Percentiles rank a stretch among this genome's conserved stretches.
phyloP scores from a whole-genome alignment of 306 rosid species.

The Cyclanthera cordifolia region DNA sequence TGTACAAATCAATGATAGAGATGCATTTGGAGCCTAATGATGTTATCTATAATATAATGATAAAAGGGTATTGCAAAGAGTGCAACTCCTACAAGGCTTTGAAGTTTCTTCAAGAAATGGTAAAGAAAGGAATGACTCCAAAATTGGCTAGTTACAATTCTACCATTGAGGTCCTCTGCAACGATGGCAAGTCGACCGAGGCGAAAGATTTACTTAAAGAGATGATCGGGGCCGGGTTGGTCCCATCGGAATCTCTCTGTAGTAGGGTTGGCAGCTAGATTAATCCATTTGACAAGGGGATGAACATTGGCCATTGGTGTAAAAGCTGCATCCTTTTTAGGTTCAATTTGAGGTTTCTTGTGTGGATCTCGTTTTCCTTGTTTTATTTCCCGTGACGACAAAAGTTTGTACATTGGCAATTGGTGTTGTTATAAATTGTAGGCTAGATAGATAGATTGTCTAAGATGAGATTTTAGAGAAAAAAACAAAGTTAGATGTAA shows the following conservation, averaged over 20 bases:
- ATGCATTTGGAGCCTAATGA: slow-evolving; percentile 39
- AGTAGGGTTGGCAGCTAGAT: neutral
- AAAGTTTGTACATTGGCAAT: too few species aligned
- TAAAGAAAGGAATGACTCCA: slow-evolving; percentile 42
- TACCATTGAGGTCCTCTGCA: slow-evolving; percentile 46
- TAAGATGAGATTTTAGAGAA: too few species aligned
- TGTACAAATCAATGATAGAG: slow-evolving; percentile 41
- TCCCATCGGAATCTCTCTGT: slow-evolving; percentile 1
- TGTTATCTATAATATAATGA: slow-evolving; percentile 52
- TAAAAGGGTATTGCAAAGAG: slow-evolving; percentile 70
- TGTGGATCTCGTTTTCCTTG: too few species aligned
- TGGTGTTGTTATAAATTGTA: too few species aligned
- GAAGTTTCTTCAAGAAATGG: slow-evolving; percentile 60
- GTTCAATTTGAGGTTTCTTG: too few species aligned
- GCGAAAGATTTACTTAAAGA: slow-evolving; percentile 39
- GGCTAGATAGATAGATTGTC: too few species aligned
- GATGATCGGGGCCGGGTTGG: slow-evolving; percentile 23
- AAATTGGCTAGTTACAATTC: slow-evolving; percentile 47
- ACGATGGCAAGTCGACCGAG: slow-evolving; percentile 47
- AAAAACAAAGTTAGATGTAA: too few species aligned
- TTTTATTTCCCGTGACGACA: too few species aligned
- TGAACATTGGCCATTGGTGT: neutral
- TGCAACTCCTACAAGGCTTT: slow-evolving; percentile 63
- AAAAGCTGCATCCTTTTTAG: too few species aligned
- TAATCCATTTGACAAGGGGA: neutral